Evolutionary conservation across 2,329 filamentous ascomycete genomes (phyloP), one percentile per base, ranked within the genome.

Genomic region (Fusarium incarnatum): DNA sequence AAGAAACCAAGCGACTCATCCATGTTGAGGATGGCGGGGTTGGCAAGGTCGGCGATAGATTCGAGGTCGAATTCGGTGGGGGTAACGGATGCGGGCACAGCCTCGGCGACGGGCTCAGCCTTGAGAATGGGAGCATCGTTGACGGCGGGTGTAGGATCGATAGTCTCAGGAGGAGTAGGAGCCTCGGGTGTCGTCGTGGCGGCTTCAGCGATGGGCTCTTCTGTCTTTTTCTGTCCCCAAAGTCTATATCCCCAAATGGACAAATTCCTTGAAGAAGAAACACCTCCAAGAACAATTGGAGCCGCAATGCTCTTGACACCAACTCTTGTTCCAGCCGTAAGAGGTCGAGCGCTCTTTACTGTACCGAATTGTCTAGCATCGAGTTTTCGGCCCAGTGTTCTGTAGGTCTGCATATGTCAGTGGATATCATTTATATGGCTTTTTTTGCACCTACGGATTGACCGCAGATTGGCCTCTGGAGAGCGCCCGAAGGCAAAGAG

Each of bases 1-100:
- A 99, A 84, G 76, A 94, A 98, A 67, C 96, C 96, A 62, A 97
- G 88, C 53, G 89, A 85, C 76, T 95, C 92, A 37, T 92, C 89
- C 68, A 94, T 87, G 67, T 86, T 81, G 64, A 89, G 84, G 57
- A 88, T 80, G 56, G 84, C 81, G 60, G 79, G 76, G 52, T 81
- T 77, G 66, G 80, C 79, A 46, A 80, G 71, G 59, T 79, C 75
- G 69, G 76, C 72, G 53, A 81, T 77, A 41, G 77, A 70, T 53
- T 76, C 70, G 59, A 82, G 72, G 71, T 80, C 78, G 70, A 78
- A 46, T n/a, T 79, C 75, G 66, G 77, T 68, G 34, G 78, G 60
- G 16, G 72, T 64, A 52, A 72, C 65, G 45, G 73, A 46, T 57
- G 71, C 55, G 52, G 71, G 53, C 56, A 65, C 64, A 22, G 73